Percentiles rank a stretch among this genome's conserved stretches.
Evolutionary conservation across 1,139 yeast genomes (phyloP).

Genomic region (Saccharomyces hybrid): DNA sequence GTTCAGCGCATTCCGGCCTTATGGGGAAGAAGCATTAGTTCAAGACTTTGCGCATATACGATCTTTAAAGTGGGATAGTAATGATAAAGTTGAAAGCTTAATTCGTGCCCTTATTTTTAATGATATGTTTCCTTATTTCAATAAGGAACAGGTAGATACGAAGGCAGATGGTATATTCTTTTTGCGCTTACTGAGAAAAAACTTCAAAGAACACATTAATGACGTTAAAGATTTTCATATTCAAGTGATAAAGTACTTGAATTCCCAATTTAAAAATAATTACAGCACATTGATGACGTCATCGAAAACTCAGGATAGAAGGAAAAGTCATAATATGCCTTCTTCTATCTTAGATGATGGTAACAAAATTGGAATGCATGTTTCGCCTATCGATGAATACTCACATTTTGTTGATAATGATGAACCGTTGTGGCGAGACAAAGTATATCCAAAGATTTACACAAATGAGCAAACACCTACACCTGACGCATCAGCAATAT

Average conservation of each 20-base stretch:
- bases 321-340: not conserved
- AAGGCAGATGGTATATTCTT: not conserved
- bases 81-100: not conserved
- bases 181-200: not conserved
- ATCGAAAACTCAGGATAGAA: not conserved
- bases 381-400: not conserved
- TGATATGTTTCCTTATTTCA: not conserved
- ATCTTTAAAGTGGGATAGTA: not conserved
- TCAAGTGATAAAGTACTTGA: not conserved
- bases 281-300: not conserved
- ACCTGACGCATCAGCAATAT: not conserved
- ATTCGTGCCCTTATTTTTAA: not conserved
- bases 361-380: not conserved
- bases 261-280: not conserved
- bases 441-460: not conserved
- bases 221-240: not conserved
- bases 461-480: not conserved
- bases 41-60: not conserved
- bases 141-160: not conserved
- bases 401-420: not conserved
- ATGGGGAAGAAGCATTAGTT: not conserved
- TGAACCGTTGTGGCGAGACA: not conserved
- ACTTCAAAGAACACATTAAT: not conserved
- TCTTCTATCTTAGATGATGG: not conserved
- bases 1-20: not conserved